Percentiles rank a stretch among this genome's conserved stretches.
Conservation (phyloP, 176 grass and related monocot genomes). For the Cenchrus americanus region DNA sequence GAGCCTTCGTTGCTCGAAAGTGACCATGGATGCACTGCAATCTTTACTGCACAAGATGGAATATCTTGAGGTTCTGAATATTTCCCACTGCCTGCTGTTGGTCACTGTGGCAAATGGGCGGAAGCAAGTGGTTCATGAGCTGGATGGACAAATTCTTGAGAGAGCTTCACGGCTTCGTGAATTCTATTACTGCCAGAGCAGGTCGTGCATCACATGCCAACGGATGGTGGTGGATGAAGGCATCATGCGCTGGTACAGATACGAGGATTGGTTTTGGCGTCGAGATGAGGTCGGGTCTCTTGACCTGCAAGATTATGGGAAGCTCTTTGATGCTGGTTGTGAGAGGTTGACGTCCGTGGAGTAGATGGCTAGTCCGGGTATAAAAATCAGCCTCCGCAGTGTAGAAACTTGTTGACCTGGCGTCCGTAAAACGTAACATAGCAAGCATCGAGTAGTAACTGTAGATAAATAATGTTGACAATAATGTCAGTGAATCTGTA, state of each 20-base stretch:
- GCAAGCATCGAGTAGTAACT: slow-evolving; percentile 31
- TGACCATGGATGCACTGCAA: slow-evolving; percentile 70
- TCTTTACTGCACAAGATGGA: slow-evolving; percentile 58
- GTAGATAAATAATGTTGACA: slow-evolving; percentile 39
- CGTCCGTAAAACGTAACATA: slow-evolving; percentile 45
- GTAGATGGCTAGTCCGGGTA: slow-evolving; percentile 41
- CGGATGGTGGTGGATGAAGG: slow-evolving; percentile 90
- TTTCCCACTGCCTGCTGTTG: slow-evolving; percentile 84
- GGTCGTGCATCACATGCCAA: slow-evolving; percentile 64
- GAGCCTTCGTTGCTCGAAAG: slow-evolving; percentile 85
- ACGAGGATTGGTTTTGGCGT: slow-evolving; percentile 92
- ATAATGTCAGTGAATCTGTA: slow-evolving; percentile 44
- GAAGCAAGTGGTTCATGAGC: slow-evolving; percentile 67
- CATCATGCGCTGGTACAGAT: slow-evolving; percentile 94
- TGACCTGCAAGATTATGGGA: slow-evolving; percentile 80
- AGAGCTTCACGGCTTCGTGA: slow-evolving; percentile 66
- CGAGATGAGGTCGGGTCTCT: slow-evolving; percentile 82
- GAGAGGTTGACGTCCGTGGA: slow-evolving; percentile 65
- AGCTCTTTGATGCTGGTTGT: slow-evolving; percentile 75
- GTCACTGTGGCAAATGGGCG: slow-evolving; percentile 49
- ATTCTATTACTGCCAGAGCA: slow-evolving; percentile 80
- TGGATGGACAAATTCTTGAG: slow-evolving; percentile 57
- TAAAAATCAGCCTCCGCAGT: slow-evolving; percentile 24
- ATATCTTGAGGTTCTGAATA: slow-evolving; percentile 83
- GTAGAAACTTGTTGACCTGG: slow-evolving; percentile 39